Evolutionary conservation across 176 grass and related monocot species (phyloP), one percentile per base, ranked within the genome.

Genomic region (Puccinellia tenuiflora): DNA sequence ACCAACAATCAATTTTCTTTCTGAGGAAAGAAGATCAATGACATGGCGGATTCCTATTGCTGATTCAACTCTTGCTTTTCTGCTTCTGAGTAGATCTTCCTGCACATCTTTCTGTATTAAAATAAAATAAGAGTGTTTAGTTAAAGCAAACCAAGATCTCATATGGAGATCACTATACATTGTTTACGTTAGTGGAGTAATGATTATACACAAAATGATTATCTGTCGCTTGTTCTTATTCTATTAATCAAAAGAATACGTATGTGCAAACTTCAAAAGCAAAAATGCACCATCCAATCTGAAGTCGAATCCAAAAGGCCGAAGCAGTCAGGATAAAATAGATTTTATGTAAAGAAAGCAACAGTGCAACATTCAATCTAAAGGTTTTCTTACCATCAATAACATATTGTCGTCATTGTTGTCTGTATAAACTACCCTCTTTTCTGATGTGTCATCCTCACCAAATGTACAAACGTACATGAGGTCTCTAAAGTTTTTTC

Each of bases 1-100:
- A 33, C 96, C 96, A 81, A 98, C 89, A 84, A 95, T 92, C 69
- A 98, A 79, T 76, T 93, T 98, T 63, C 65, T 88, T 79, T 91
- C 90, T 39, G 91, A 95, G 80, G 89, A 86, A 88, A 98, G 91
- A 88, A 98, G 92, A 88, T 95, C 92, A 54, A 98, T 95, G 48
- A 98, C 91, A 85, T 95, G 92, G 5, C 91, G 91, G 51, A 98
- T 85, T 84, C 96, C 96, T 72, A 98, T 81, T 73, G 92, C 90
- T 85, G 86, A 91, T 67, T 74, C 88, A 34, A 95, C 39, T 57
- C 35, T 91, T 89, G 79, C 67, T 87, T 92, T 82, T 48, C 70
- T 90, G 50, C 48, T 88, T 81, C 62, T 89, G n/a, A 75, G 83
- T 88, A 91, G 40, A 91, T 92, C 95, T 85, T 89, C 77, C 43